Base-by-base conservation (phyloP, 2,329 filamentous ascomycete genomes). In the Diaporthe batatas region DNA sequence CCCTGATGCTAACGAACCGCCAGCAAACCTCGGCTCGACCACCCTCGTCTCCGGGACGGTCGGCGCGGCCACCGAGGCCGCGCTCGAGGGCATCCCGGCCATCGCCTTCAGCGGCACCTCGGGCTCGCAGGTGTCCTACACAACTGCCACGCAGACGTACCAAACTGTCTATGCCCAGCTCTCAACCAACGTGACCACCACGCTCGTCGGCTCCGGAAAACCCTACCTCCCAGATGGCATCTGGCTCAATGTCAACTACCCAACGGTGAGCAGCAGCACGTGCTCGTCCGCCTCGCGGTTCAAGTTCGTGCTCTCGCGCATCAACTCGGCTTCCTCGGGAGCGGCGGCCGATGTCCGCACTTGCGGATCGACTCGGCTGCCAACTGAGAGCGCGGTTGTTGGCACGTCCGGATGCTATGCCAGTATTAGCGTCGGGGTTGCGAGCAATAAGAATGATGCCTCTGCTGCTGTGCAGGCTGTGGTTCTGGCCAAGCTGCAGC, bases 181-280 rank as follows among this genome's bases (percentile, higher is more conserved):
- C 2, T 88, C 91, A 1, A 82, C 87, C 18, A 88, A 86, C 32
- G 78, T 94, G 6, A 91, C 90, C 7, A 81, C 88, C 65, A 83
- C 83, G 2, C 77, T 94, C 53, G 77, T 92, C 29, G 83, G 80
- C 1, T 85, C 87, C 0, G 90, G 90, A 39, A 84, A 84, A 54
- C 92, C 92, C 0, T 93, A 92, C 77, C 84, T 94, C 1, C 91
- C 92, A 0, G 77, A 82, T 0, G 85, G 87, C 68, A 85, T 89
- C 2, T 93, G 86, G 80, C 85, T 94, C 47, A 94, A 93, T 76
- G 91, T 93, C 76, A 94, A 94, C 81, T 93, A 92, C 77, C 89
- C 90, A 5, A 80, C 84, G 70, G 86, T 89, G 2, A 80, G 82
- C 10, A 83, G 79, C 0, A 53, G 36, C 21, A 79, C 80, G 65